Evolutionary conservation across 345 rosid species (phyloP), one percentile per base, ranked within the genome.

Genomic region (Mangifera indica): DNA sequence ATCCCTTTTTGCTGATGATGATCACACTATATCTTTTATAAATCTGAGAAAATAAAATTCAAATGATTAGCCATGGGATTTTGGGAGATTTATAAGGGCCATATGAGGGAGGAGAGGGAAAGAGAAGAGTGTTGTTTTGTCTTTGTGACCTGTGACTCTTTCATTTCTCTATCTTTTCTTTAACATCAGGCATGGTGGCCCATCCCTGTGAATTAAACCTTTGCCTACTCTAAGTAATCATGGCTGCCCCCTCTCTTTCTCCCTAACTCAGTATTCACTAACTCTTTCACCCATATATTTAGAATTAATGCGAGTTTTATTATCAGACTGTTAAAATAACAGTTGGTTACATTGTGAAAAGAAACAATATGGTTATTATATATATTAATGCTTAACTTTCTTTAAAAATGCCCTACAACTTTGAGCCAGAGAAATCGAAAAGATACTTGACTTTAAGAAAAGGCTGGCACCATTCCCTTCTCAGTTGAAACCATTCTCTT

Each of bases 61-160:
- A 81, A 77, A 79, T 81, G 80, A 81, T 81, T 77, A 79, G 79
- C 77, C 74, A 73, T 70, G 68, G 75, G 75, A 77, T 72, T 81
- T 73, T 69, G 81, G 73, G 78, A 57, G 79, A 72, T 46, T 65
- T 76, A 37, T 58, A 59, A 34, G 64, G 80, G 71, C 57, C 55
- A 61, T 22, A 14, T 42, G 48, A 26, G 64, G 14, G 67, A 49
- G 10, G 61, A 37, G 24, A 25, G 24, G 21, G 69, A 13, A 37
- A 65, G 62, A 54, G 42, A 56, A 12, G 53, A 26, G 56, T 55
- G 72, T 1, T 29, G 32, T 29, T 29, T 29, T 29, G 32, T 29
- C 2, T 62, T 48, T 76, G 72, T 76, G 81, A 71, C 26, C 54
- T 55, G 61, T 71, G 69, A 68, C 37, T 45, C 71, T 29, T 53